Evolutionary conservation across 805 yeast genomes (phyloP).

Genomic region (Candida khao-thaluensis): DNA sequence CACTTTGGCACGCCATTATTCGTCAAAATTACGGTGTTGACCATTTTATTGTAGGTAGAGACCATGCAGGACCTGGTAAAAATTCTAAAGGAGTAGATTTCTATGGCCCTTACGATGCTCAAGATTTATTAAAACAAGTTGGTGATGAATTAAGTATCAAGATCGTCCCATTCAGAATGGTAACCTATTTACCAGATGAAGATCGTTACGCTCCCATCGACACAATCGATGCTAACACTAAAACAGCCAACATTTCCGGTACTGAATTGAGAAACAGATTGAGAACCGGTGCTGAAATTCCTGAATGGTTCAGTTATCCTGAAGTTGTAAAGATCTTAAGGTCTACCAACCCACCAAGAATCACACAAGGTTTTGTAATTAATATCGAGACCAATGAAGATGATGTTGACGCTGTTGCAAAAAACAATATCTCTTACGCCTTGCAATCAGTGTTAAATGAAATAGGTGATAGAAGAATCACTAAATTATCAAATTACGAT

Average conservation of each 20-base stretch:
- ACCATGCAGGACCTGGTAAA: slow-evolving; percentile 95
- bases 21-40: slow-evolving; percentile 96
- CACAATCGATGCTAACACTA: slow-evolving; percentile 71
- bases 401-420: slow-evolving; percentile 46
- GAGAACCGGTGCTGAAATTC: slow-evolving; percentile 83
- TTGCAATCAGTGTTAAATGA: slow-evolving; percentile 89
- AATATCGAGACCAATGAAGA: slow-evolving; percentile 51
- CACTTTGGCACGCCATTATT: slow-evolving; percentile 96
- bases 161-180: slow-evolving; percentile 96
- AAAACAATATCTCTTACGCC: slow-evolving; percentile 65
- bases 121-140: slow-evolving; percentile 75
- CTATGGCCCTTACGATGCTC: slow-evolving; percentile 97
- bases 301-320: slow-evolving; percentile 96
- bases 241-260: slow-evolving; percentile 90
- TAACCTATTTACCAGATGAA: slow-evolving; percentile 91
- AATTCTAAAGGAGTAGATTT: slow-evolving; percentile 88
- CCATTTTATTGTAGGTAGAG: slow-evolving; percentile 96
- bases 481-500: slow-evolving; percentile 46
- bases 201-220: slow-evolving; percentile 95
- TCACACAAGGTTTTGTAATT: slow-evolving; percentile 82
- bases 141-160: slow-evolving; percentile 73
- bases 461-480: slow-evolving; percentile 75
- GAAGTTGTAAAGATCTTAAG: slow-evolving; percentile 91
- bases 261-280: slow-evolving; percentile 89
- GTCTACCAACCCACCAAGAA: slow-evolving; percentile 91